Evolutionary conservation across 1,139 yeast species (phyloP).

Genomic region (Trichomonascaceae sp.): DNA sequence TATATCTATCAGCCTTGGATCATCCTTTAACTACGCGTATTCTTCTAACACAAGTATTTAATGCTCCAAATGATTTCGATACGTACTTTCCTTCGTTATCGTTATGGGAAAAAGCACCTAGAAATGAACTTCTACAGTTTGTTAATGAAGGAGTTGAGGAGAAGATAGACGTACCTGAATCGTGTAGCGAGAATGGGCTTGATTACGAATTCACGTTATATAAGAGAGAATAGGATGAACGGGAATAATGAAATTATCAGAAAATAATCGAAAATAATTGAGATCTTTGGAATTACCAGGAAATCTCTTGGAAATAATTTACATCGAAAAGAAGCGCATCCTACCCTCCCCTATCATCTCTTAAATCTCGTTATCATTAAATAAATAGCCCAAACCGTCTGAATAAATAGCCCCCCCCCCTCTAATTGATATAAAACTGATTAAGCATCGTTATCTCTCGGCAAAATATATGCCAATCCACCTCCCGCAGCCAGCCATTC

Average conservation of each 20-base stretch:
- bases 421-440: slow-evolving; percentile 44
- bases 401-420: not conserved
- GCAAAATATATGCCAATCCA: slow-evolving; percentile 89
- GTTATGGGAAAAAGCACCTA: slow-evolving; percentile 24
- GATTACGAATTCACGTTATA: slow-evolving; percentile 48
- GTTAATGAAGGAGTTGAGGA: slow-evolving; percentile 30
- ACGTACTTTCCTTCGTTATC: slow-evolving; percentile 47
- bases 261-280: not conserved
- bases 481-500: slow-evolving; percentile 49
- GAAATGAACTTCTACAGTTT: slow-evolving; percentile 37
- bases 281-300: too few relatives aligned
- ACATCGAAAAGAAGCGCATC: too few relatives aligned
- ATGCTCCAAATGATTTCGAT: slow-evolving; percentile 34
- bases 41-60: slow-evolving; percentile 63
- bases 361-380: not conserved
- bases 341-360: not conserved
- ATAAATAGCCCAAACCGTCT: not conserved
- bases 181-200: slow-evolving; percentile 45
- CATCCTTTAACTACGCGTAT: slow-evolving; percentile 48
- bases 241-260: not conserved
- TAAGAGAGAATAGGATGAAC: slow-evolving; percentile 28
- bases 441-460: slow-evolving; percentile 76
- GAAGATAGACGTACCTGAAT: slow-evolving; percentile 34
- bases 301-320: too few relatives aligned
- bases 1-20: slow-evolving; percentile 55